phyloP scores from a whole-genome alignment of 1,284 basidiomycete genomes.

The Boletus sp. region DNA sequence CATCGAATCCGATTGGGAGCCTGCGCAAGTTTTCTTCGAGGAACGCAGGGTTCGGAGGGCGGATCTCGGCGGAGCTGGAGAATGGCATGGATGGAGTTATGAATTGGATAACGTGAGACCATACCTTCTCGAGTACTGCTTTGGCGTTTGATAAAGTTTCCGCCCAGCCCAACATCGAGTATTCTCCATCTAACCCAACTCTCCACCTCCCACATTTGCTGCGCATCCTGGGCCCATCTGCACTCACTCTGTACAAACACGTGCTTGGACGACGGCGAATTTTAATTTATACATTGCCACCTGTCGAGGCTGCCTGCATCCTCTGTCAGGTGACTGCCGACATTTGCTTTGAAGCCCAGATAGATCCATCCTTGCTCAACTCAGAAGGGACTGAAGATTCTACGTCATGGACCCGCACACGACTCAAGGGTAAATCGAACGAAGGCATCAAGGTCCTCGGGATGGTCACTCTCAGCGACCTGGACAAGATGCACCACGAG shows the following conservation, averaged over 20 bases:
- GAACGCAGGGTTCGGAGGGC: conserved; percentile 46
- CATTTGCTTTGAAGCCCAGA: conserved; percentile 60
- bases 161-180: conserved; percentile 34
- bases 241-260: conserved; percentile 73
- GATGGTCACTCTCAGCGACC: conserved; percentile 70
- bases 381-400: conserved; percentile 23
- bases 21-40: conserved; percentile 60
- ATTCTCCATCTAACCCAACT: conserved; percentile 41
- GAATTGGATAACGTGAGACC: conserved; percentile 53
- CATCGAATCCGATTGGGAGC: conserved; percentile 58
- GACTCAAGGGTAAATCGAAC: conserved; percentile 43
- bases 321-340: conserved; percentile 72
- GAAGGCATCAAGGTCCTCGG: conserved; percentile 66
- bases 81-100: conserved; percentile 63
- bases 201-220: conserved; percentile 42
- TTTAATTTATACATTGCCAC: conserved; percentile 71
- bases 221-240: conserved; percentile 70
- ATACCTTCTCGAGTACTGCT: neutral
- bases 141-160: conserved; percentile 3
- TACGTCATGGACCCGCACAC: conserved; percentile 23
- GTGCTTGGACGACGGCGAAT: conserved; percentile 66
- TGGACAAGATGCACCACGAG: conserved; percentile 56
- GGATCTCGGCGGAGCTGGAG: conserved; percentile 49
- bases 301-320: conserved; percentile 72
- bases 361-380: conserved; percentile 25